These are phyloP conservation scores for Penicillium soppii DNA, from an alignment of 495 filamentous ascomycete genomes.

Conservation along the genomic window DNA sequence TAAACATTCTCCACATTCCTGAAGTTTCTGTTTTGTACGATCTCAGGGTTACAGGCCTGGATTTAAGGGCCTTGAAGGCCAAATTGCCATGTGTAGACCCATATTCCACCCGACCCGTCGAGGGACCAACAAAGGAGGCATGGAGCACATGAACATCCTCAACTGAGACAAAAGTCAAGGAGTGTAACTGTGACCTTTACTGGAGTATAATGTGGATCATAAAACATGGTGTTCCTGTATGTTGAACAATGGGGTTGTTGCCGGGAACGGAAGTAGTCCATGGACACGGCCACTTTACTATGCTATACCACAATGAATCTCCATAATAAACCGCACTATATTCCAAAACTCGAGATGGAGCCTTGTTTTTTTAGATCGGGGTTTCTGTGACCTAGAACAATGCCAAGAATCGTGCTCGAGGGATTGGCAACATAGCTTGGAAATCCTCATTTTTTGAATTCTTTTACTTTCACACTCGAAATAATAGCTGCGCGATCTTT, in stretches of 20 bases:
- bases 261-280: constrained; percentile 2
- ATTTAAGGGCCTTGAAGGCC: not conserved
- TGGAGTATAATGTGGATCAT: not conserved
- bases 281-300: not conserved
- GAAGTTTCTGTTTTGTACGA: not conserved
- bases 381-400: not conserved
- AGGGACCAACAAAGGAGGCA: not conserved
- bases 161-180: not conserved
- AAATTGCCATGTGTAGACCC: not conserved
- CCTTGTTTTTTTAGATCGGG: not conserved
- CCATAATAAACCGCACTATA: too few relatives aligned
- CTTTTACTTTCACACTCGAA: too few relatives aligned
- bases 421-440: too few relatives aligned
- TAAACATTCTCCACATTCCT: not conserved
- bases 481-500: too few relatives aligned
- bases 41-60: not conserved
- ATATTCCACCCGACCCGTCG: not conserved
- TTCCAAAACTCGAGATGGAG: too few relatives aligned
- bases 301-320: not conserved
- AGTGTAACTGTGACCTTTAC: not conserved
- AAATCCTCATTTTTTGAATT: too few relatives aligned
- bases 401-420: too few relatives aligned
- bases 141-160: not conserved
- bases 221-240: not conserved
- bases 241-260: not conserved